Percentiles rank a stretch among this genome's conserved stretches.
Evolutionary conservation across 1,284 basidiomycete genomes (phyloP).

Genomic region (Cryptococcus hybrid): DNA sequence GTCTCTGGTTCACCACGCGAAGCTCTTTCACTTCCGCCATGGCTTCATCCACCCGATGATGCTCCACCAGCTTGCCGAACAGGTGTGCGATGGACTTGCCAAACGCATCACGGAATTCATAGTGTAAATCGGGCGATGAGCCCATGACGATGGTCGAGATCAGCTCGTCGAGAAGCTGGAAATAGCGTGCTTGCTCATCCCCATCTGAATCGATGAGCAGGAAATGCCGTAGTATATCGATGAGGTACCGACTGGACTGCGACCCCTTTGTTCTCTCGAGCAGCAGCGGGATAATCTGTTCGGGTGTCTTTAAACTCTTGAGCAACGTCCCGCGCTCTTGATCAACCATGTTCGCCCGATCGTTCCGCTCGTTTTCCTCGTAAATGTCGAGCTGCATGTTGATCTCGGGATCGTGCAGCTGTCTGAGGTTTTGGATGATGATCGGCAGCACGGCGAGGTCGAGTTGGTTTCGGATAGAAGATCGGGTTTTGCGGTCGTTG

Average conservation of each 20-base stretch:
- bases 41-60: slow-evolving; percentile 76
- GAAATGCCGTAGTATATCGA: slow-evolving; percentile 89
- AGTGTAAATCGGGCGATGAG: slow-evolving; percentile 63
- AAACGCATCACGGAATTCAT: slow-evolving; percentile 78
- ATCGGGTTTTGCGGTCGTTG: slow-evolving; percentile 40
- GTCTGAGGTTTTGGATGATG: slow-evolving; percentile 69
- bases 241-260: slow-evolving; percentile 72
- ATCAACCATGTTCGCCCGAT: slow-evolving; percentile 74
- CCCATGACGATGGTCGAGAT: slow-evolving; percentile 92
- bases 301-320: slow-evolving; percentile 72
- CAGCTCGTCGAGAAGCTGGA: slow-evolving; percentile 90
- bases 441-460: slow-evolving; percentile 76
- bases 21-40: slow-evolving; percentile 73
- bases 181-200: slow-evolving; percentile 78
- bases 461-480: slow-evolving; percentile 64
- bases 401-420: slow-evolving; percentile 60
- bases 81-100: slow-evolving; percentile 88
- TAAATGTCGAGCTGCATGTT: slow-evolving; percentile 69
- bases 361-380: slow-evolving; percentile 68
- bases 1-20: slow-evolving; percentile 57
- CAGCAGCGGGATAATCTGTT: slow-evolving; percentile 84
- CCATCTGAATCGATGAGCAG: slow-evolving; percentile 87
- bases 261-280: slow-evolving; percentile 70
- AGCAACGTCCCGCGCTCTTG: slow-evolving; percentile 74
- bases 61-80: slow-evolving; percentile 87